Conservation (phyloP, 1,284 basidiomycete species). For the Cutaneotrichosporon daszewskae region DNA sequence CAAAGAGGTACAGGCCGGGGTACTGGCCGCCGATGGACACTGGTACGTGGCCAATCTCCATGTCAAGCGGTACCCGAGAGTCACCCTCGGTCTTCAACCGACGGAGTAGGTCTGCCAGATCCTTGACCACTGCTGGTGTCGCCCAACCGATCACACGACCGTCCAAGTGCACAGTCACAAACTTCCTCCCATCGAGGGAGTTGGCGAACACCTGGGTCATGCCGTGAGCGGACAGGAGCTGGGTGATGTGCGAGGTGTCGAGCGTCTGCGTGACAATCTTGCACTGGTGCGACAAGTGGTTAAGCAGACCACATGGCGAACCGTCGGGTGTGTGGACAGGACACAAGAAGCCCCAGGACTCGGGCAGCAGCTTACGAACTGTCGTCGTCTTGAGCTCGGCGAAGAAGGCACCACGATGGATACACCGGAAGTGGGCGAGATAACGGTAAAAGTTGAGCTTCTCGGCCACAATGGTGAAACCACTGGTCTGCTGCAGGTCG, state of each 20-base stretch:
- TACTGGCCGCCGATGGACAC: slow-evolving; percentile 90
- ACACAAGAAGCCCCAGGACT: slow-evolving; percentile 99
- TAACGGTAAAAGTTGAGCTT: slow-evolving; percentile 99
- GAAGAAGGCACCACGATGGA: slow-evolving; percentile 99
- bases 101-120: slow-evolving; percentile 77
- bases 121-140: slow-evolving; percentile 63
- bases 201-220: slow-evolving; percentile 88
- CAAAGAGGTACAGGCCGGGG: slow-evolving; percentile 92
- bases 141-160: slow-evolving; percentile 97
- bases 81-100: slow-evolving; percentile 92
- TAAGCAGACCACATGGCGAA: slow-evolving; percentile 93
- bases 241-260: slow-evolving; percentile 69
- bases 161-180: slow-evolving; percentile 87
- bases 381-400: slow-evolving; percentile 98
- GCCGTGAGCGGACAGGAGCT: slow-evolving; percentile 77
- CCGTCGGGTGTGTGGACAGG: slow-evolving; percentile 99
- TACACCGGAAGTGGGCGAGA: slow-evolving; percentile 96
- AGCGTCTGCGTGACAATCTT: slow-evolving; percentile 79
- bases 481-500: slow-evolving; percentile 93
- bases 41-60: slow-evolving; percentile 92
- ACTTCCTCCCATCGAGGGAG: slow-evolving; percentile 68
- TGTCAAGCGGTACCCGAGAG: slow-evolving; percentile 78
- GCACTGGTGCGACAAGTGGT: slow-evolving; percentile 92
- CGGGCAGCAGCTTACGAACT: slow-evolving; percentile 92
- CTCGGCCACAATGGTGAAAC: slow-evolving; percentile 97